Conservation (phyloP, 2,329 filamentous ascomycete species). For the Ophiostoma himal-ulmi region DNA sequence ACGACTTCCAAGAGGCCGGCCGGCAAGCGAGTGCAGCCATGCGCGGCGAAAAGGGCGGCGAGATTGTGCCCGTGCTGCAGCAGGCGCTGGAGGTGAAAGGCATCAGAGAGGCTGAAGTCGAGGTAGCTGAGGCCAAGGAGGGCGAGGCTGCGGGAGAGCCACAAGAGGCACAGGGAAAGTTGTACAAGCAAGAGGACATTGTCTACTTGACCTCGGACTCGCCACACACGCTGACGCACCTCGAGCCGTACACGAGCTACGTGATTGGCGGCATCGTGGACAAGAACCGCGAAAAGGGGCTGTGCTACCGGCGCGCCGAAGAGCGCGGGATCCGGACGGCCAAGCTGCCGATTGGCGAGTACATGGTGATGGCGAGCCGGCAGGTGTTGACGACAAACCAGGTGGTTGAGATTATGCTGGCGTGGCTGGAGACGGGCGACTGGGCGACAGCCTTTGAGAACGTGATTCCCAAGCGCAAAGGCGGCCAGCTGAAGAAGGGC, state of each 20-base stretch:
- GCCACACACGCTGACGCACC: constrained; percentile 70
- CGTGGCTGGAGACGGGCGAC: constrained; percentile 82
- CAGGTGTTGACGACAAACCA: constrained; percentile 90
- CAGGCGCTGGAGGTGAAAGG: constrained; percentile 7
- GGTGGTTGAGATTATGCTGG: constrained; percentile 92
- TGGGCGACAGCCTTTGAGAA: constrained; percentile 86
- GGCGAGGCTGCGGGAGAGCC: not conserved
- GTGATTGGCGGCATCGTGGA: constrained; percentile 93
- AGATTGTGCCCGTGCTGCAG: constrained; percentile 53
- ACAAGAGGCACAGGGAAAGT: not conserved
- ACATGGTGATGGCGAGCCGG: constrained; percentile 82
- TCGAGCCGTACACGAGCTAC: constrained; percentile 86
- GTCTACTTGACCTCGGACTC: constrained; percentile 92
- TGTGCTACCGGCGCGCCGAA: constrained; percentile 79
- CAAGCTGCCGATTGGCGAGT: constrained; percentile 90
- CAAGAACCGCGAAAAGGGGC: constrained; percentile 89
- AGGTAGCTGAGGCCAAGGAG: not conserved
- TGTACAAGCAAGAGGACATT: constrained; percentile 42
- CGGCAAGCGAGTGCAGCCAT: constrained; percentile 62
- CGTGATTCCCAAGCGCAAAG: constrained; percentile 88
- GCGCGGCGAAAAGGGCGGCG: constrained; percentile 50
- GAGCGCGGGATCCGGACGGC: constrained; percentile 77
- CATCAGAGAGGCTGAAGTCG: not conserved
- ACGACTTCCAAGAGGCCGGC: constrained; percentile 67
- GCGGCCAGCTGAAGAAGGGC: constrained; percentile 55